Percentiles rank a stretch among this genome's conserved stretches.
Evolutionary conservation across 164 flowering plant genomes (phyloP).

Genomic region (Magnolia changhungtana): DNA sequence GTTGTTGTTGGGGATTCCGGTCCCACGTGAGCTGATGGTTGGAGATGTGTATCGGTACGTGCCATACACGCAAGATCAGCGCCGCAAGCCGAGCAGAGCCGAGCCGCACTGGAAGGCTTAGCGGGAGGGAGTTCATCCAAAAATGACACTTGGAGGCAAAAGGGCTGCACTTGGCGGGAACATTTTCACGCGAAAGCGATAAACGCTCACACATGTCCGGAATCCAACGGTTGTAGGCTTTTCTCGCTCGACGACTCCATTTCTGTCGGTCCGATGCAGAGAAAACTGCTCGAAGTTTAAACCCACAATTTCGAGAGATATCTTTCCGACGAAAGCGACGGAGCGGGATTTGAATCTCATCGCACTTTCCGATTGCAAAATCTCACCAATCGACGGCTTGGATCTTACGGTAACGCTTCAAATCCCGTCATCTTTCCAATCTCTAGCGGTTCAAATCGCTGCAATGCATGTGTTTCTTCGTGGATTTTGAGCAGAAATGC

Average conservation of each 20-base stretch:
- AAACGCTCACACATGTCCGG: neutral
- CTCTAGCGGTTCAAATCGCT: no score
- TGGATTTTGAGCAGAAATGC: neutral
- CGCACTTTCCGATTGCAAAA: neutral
- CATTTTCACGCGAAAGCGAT: neutral
- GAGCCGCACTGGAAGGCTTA: no score
- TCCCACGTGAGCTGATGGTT: no score
- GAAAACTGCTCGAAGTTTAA: neutral
- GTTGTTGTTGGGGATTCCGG: no score
- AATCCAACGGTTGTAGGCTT: neutral
- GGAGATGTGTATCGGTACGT: no score
- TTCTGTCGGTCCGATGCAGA: neutral
- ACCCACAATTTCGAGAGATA: neutral
- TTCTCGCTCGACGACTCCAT: neutral
- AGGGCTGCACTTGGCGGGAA: slow-evolving; percentile 15
- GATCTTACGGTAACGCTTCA: neutral
- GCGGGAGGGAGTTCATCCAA: neutral
- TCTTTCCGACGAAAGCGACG: neutral
- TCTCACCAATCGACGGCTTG: neutral
- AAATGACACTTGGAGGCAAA: slow-evolving; percentile 9
- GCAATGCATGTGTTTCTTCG: neutral
- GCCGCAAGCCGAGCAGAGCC: no score
- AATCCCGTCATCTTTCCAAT: neutral
- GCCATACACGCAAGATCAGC: no score
- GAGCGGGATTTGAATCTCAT: neutral